A percentile compares a stretch with the other conserved stretches of the same genome.
These are phyloP conservation scores for Verticillium dahliae DNA, from an alignment of 2,329 filamentous ascomycete genomes.

Conservation along the genomic window DNA sequence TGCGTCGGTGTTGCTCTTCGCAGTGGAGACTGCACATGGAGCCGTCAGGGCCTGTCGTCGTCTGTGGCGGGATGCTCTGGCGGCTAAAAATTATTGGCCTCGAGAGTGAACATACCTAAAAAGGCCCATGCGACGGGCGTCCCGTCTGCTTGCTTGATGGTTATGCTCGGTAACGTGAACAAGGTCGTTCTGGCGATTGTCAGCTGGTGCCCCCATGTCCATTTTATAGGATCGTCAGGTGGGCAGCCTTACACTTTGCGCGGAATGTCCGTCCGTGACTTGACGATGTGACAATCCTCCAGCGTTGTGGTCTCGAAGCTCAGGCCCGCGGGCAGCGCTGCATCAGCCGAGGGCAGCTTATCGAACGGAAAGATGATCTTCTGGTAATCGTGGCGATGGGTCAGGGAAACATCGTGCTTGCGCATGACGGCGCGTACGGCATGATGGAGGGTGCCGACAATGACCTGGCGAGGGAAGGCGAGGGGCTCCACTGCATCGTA, in stretches of 20 bases:
- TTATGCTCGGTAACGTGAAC: conserved; percentile 36
- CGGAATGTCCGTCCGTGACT: conserved; percentile 48
- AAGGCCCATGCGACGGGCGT: conserved; percentile 60
- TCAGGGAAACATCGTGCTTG: background rate
- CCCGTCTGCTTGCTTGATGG: conserved; percentile 36
- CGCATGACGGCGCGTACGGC: conserved; percentile 12
- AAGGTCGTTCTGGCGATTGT: conserved; percentile 29
- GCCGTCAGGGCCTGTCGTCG: conserved; percentile 45
- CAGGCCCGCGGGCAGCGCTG: conserved; percentile 37
- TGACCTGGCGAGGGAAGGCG: conserved; percentile 19
- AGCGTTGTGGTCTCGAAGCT: conserved; percentile 45
- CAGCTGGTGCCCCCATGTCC: background rate
- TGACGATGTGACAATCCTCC: conserved; percentile 50
- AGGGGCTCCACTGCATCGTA: conserved; percentile 12
- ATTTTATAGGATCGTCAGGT: background rate
- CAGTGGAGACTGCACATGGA: conserved; percentile 56
- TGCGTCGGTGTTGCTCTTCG: conserved; percentile 47
- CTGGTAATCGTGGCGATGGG: conserved; percentile 27
- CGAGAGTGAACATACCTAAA: conserved; percentile 25
- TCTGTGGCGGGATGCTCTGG: background rate
- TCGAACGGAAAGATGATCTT: conserved; percentile 53
- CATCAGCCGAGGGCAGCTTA: conserved; percentile 29
- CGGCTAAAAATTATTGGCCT: background rate
- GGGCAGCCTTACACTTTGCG: conserved; percentile 37
- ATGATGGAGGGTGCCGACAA: conserved; percentile 28